Evolutionary conservation across 768 basidiomycete species (phyloP), one percentile per base, ranked within the genome.

Genomic region (Trametes meyenii): DNA sequence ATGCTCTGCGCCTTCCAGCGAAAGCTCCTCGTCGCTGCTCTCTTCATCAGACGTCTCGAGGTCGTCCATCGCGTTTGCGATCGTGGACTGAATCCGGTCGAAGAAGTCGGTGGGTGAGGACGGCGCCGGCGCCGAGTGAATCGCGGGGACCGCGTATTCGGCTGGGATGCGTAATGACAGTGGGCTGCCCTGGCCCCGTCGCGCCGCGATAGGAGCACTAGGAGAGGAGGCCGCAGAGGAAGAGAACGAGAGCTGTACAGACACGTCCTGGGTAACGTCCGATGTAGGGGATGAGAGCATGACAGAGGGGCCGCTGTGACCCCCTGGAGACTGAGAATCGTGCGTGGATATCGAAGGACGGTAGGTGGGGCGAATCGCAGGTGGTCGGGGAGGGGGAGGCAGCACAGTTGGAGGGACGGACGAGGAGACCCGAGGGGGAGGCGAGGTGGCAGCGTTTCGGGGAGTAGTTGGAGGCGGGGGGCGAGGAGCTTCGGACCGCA

Each of bases 91-190:
- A 46, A 91, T 85, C 62, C 76, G 82, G 74, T 92, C 89, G 71
- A 92, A 91, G 79, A 91, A 91, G 33, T 84, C 84, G 24, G 85
- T 82, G 0, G 87, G 84, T 14, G 88, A 85, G 6, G 85, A 79
- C 2, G 87, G 85, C 14, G 81, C 83, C 14, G 88, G 87, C 36
- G 84, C 86, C 44, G 85, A 84, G 58, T 83, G 83, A 17, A 87
- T 77, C 13, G 77, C 74, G 36, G 79, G 75, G 26, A 79, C 72
- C 38, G 79, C 73, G 55, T 71, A 73, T 44, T 75, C 74, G 19
- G 77, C 66, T 7, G 87, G 83, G 44, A 84, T 80, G 40, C 59
- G 67, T 60, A 74, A 50, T n/a, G 72, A 55, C 50, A 73, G 64
- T 61, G 65, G 63, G 58, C 57, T 50, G 45, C 46, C 60, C 44